Evolutionary conservation across 2,329 filamentous ascomycete species (phyloP).

Genomic region (Claviceps quebecensis): DNA sequence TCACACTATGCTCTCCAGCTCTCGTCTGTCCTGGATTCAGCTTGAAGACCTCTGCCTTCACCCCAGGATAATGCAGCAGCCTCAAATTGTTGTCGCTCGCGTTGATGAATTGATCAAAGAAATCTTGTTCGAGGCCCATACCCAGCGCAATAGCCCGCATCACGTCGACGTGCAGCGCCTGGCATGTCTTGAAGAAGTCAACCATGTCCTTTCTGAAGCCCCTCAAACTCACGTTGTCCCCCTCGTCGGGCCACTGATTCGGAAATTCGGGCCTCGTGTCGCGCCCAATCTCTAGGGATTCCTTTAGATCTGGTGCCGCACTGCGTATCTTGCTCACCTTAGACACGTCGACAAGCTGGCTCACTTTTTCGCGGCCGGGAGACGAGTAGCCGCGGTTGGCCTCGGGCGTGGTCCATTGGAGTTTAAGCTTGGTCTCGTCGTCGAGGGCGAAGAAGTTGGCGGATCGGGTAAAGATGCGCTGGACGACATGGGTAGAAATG

Average conservation of each 20-base stretch:
- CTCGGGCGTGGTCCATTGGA: slow-evolving; percentile 58
- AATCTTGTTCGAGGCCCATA: slow-evolving; percentile 54
- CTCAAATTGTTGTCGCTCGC: slow-evolving; percentile 57
- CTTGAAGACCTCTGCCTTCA: slow-evolving; percentile 50
- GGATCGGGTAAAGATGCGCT: slow-evolving; percentile 51
- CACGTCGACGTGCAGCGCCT: slow-evolving; percentile 57
- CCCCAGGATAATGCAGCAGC: slow-evolving; percentile 63
- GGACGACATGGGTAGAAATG: slow-evolving; percentile 45
- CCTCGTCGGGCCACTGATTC: slow-evolving; percentile 60
- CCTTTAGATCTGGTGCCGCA: slow-evolving; percentile 50
- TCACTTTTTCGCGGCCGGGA: slow-evolving; percentile 58
- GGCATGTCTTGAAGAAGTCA: slow-evolving; percentile 61
- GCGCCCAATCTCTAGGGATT: slow-evolving; percentile 50
- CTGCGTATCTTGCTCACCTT: slow-evolving; percentile 46
- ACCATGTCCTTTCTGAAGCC: slow-evolving; percentile 63
- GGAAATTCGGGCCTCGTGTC: slow-evolving; percentile 45
- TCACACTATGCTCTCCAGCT: slow-evolving; percentile 58
- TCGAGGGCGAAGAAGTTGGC: slow-evolving; percentile 57
- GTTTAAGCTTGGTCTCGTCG: slow-evolving; percentile 44
- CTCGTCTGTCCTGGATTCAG: slow-evolving; percentile 56
- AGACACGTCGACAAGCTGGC: slow-evolving; percentile 34
- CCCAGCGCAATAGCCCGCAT: slow-evolving; percentile 80
- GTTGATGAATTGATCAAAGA: slow-evolving; percentile 65
- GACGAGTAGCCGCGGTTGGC: slow-evolving; percentile 63
- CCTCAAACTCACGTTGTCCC: slow-evolving; percentile 24